A percentile compares a stretch with the other conserved stretches of the same genome.
phyloP scores from a whole-genome alignment of 1,284 basidiomycete genomes.

The Tilletia setariae region DNA sequence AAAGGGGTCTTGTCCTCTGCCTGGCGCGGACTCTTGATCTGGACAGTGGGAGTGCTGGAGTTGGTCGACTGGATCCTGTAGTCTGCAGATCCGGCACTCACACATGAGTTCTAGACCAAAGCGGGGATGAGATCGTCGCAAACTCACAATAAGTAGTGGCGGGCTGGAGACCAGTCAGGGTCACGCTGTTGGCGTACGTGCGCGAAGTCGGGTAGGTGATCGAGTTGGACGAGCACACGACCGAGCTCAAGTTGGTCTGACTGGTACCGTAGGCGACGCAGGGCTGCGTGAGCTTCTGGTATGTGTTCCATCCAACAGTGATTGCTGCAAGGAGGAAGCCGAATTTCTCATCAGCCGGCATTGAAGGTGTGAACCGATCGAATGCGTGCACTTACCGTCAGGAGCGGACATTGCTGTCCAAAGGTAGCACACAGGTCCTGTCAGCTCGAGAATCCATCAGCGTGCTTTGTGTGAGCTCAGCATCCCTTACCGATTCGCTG shows the following conservation, averaged over 20 bases:
- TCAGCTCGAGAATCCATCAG: too few relatives aligned
- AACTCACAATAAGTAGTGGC: conserved; percentile 32
- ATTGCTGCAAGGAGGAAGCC: conserved; percentile 20
- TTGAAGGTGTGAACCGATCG: neutral
- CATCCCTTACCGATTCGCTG: conserved; percentile 12
- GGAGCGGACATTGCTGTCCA: conserved; percentile 21
- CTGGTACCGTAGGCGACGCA: conserved; percentile 33
- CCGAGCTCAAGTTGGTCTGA: conserved; percentile 14
- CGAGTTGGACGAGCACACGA: conserved; percentile 28
- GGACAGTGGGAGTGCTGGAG: neutral
- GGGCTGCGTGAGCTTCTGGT: conserved; percentile 23
- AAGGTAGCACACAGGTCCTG: conserved; percentile 13
- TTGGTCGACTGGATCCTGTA: conserved; percentile 18
- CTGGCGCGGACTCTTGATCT: conserved; percentile 13
- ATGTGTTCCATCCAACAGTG: conserved; percentile 41
- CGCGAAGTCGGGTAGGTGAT: conserved; percentile 37
- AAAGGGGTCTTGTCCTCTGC: conserved; percentile 23
- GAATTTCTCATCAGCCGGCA: neutral
- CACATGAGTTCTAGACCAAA: neutral
- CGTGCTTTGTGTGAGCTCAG: too few relatives aligned
- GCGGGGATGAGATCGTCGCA: too few relatives aligned
- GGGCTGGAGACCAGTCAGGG: conserved; percentile 26
- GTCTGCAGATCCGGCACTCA: neutral
- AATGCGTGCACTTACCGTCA: conserved; percentile 18
- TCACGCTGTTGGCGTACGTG: conserved; percentile 37